Percentiles rank a stretch among this genome's conserved stretches.
Evolutionary conservation across 2,329 filamentous ascomycete species (phyloP).

Genomic region (Cadophora sp.): DNA sequence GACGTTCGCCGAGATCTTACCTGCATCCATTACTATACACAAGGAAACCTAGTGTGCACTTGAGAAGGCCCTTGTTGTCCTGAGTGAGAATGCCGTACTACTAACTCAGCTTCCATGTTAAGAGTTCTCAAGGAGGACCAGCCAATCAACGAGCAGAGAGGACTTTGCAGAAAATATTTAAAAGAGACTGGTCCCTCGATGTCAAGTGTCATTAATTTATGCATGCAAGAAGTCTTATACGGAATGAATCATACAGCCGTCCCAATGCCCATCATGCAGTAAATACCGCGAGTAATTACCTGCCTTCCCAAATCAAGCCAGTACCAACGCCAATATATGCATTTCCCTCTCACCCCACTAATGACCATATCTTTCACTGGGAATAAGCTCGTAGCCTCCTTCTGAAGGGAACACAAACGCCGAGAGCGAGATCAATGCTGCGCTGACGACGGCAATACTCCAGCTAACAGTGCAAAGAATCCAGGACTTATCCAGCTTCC

Average conservation of each 20-base stretch:
- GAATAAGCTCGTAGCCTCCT: constrained; percentile 84
- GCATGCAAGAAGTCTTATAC: not conserved
- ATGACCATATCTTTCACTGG: constrained; percentile 43
- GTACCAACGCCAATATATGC: constrained; percentile 7
- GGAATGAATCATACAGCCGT: constrained; percentile 12
- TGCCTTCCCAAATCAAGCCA: not conserved
- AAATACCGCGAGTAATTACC: constrained; percentile 1
- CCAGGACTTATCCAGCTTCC: constrained; percentile 82
- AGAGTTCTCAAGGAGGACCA: not conserved
- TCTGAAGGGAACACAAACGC: constrained; percentile 77
- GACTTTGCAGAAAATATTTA: not conserved
- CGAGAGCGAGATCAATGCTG: constrained; percentile 67
- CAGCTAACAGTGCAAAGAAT: constrained; percentile 69
- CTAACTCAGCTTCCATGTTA: not conserved
- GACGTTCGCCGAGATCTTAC: not conserved
- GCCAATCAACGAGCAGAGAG: not conserved
- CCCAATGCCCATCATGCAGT: constrained; percentile 14
- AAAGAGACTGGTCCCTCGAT: not conserved
- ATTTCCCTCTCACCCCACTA: not conserved
- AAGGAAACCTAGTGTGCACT: not conserved
- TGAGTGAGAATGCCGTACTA: no score
- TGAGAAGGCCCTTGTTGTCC: not conserved
- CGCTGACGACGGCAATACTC: constrained; percentile 57
- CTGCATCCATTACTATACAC: not conserved
- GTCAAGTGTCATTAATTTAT: not conserved